Evolutionary conservation across 1,139 yeast genomes (phyloP).

Genomic region (Kodamaea alishanica): DNA sequence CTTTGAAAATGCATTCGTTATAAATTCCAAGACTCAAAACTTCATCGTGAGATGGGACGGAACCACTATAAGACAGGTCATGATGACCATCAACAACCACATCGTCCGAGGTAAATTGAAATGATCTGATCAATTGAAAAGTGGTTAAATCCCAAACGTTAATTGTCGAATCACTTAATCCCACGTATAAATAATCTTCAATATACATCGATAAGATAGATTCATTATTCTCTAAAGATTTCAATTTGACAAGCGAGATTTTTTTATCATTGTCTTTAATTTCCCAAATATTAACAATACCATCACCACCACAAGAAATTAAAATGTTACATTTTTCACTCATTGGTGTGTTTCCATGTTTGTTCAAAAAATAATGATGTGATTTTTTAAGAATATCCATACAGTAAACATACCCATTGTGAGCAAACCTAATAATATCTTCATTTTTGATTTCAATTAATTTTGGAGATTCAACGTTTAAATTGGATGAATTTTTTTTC

Average conservation of each 20-base stretch:
- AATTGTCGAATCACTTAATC: slow-evolving; percentile 66
- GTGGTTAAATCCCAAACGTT: slow-evolving; percentile 85
- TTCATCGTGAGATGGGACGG: slow-evolving; percentile 21
- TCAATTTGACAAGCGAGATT: slow-evolving; percentile 20
- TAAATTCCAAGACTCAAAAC: slow-evolving; percentile 44
- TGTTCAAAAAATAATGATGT: background rate
- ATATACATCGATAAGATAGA: slow-evolving; percentile 66
- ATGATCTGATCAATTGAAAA: slow-evolving; percentile 61
- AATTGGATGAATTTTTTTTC: slow-evolving; percentile 17
- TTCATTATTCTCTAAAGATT: slow-evolving; percentile 60
- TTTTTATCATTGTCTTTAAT: slow-evolving; percentile 11
- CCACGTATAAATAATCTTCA: slow-evolving; percentile 69
- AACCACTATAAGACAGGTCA: too few species aligned
- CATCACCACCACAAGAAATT: slow-evolving; percentile 84
- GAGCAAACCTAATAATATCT: slow-evolving; percentile 77
- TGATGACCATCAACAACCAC: slow-evolving; percentile 4
- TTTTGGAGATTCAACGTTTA: slow-evolving; percentile 15
- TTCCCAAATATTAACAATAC: slow-evolving; percentile 74
- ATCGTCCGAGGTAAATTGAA: slow-evolving; percentile 36
- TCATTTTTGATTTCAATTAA: slow-evolving; percentile 66
- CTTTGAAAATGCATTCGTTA: slow-evolving; percentile 52
- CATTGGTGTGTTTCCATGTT: slow-evolving; percentile 1
- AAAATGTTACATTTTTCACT: slow-evolving; percentile 18
- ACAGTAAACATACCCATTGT: slow-evolving; percentile 83
- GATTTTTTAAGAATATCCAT: slow-evolving; percentile 39